Conservation (phyloP, 139 green algal genomes). For the Edaphochlamys debaryana region DNA sequence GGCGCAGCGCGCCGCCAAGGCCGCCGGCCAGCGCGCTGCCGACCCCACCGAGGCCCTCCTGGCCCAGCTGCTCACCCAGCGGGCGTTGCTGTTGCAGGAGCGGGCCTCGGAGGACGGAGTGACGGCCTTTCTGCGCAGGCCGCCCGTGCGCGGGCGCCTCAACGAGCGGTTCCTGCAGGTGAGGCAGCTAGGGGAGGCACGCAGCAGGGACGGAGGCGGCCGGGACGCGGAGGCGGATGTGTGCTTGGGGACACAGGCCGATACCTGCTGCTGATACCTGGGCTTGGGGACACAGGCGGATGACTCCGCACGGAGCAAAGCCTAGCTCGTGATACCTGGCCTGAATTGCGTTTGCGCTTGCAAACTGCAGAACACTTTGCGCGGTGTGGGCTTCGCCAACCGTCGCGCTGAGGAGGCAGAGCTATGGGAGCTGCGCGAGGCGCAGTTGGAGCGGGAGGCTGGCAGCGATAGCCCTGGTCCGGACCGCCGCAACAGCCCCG, state of each 20-base stretch:
- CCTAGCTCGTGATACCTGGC: too few species aligned
- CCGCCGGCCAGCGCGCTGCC: background rate
- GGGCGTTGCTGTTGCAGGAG: conserved; percentile 51
- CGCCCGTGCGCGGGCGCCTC: conserved; percentile 59
- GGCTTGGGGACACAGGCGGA: too few species aligned
- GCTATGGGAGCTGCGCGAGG: conserved; percentile 68
- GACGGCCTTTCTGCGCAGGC: conserved; percentile 59
- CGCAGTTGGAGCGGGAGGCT: conserved; percentile 49
- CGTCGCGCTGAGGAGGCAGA: conserved; percentile 60
- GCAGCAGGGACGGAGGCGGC: too few species aligned
- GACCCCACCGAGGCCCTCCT: conserved; percentile 19
- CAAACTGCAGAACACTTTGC: conserved; percentile 70
- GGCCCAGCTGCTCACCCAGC: conserved; percentile 40
- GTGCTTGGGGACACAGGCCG: too few species aligned
- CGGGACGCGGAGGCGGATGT: too few species aligned
- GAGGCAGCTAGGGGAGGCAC: too few species aligned
- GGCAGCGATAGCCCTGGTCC: background rate
- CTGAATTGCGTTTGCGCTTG: too few species aligned
- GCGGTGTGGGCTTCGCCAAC: conserved; percentile 65
- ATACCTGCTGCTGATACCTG: too few species aligned
- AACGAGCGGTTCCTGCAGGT: conserved; percentile 79
- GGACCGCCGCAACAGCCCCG: too few species aligned
- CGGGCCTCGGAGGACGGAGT: conserved; percentile 53
- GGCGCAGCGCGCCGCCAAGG: background rate
- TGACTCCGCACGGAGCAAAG: too few species aligned